Base-by-base conservation (phyloP, 805 yeast species). In the Saitoella complicata region DNA sequence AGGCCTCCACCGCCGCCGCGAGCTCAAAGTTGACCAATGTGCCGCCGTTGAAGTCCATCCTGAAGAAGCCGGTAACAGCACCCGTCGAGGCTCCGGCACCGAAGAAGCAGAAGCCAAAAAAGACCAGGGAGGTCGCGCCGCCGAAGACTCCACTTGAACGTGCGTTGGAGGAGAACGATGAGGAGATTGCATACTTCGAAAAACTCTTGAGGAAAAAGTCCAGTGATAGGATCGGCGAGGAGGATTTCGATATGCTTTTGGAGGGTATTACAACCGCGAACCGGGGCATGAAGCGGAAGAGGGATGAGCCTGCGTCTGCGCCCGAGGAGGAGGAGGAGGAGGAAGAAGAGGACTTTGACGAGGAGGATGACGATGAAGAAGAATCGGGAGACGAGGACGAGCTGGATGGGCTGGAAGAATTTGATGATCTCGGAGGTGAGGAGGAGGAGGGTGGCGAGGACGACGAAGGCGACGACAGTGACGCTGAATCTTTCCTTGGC, bases 201-300 rank as follows among this genome's bases (percentile, higher is more conserved):
- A 41, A 41, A n/a, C 32, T 39, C 12, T 12, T 35, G 3, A 31
- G 41, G 29, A 37, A n/a, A 37, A 12, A 10, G 1, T 13, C 6
- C n/a, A 10, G 37, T 45, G 93, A 86, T n/a, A 58, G 86, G 21
- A 63, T 86, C 4, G 94, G 83, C 44, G 94, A 87, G 0, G 61
- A 75, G n/a, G 80, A 76, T 49, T 60, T 73, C 43, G 76, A 70
- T 38, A 31, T 34, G 42, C 64, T 65, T 48, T 41, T 46, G 35
- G 53, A 46, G 29, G 53, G 54, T n/a, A 32, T 46, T 7, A 40
- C 49, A 30, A 47, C 46, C 10, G 21, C 38, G 29, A 45, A 49
- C 1, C 37, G 48, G 8, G 42, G 31, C 29, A 37, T 35, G 30
- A 36, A 38, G 9, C 39, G 41, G 38, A 43, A 46, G 34, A 40